Evolutionary conservation across 2,329 filamentous ascomycete genomes (phyloP), one percentile per base, ranked within the genome.

Genomic region (Trichothecium sympodiale): DNA sequence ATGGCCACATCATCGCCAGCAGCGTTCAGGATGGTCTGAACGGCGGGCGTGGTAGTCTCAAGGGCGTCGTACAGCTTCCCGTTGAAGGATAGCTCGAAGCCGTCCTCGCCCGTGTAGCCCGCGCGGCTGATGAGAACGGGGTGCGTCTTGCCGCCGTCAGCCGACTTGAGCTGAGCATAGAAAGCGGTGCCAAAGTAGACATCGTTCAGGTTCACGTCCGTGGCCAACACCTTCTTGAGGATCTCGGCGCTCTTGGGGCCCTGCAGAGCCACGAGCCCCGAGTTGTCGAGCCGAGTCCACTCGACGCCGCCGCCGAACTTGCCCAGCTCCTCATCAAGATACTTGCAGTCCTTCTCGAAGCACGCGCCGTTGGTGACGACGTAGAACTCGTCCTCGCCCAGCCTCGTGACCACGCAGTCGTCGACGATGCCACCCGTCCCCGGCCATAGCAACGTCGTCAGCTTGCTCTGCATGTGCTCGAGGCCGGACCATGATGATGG

Each of bases 31-130:
- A 94, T 69, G 17, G 76, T 65, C 55, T 87, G 70, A 5, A 83
- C 80, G 17, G 69, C 68, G 0, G 74, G 70, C 1, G 81, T 43
- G 8, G 57, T 59, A 15, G 54, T 58, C 47, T 61, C 57, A 33
- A 49, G 43, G 8, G 57, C 57, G 5, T 55, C 51, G 40, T 57
- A 55, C 25, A 51, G 76, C 45, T 54, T 52, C 44, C 55, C 57
- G 40, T 60, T 57, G 49, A 95, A 83, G 29, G 84, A 91, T 51
- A 98, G 85, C 64, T 98, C 91, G 61, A 98, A 98, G 29, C 91
- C 91, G 57, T 98, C 91, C 65, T 98, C 91, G 41, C 91, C 91
- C 0, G 91, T 98, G 66, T 98, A 98, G 4, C 91, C 91, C 32
- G 83, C 91, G 41, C 91, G 77, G 54, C 80, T 88, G 52, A 95